A percentile compares a stretch with the other conserved stretches of the same genome.
These are phyloP conservation scores for Mycena vitilis DNA, from an alignment of 768 basidiomycete species.

Conservation along the genomic window DNA sequence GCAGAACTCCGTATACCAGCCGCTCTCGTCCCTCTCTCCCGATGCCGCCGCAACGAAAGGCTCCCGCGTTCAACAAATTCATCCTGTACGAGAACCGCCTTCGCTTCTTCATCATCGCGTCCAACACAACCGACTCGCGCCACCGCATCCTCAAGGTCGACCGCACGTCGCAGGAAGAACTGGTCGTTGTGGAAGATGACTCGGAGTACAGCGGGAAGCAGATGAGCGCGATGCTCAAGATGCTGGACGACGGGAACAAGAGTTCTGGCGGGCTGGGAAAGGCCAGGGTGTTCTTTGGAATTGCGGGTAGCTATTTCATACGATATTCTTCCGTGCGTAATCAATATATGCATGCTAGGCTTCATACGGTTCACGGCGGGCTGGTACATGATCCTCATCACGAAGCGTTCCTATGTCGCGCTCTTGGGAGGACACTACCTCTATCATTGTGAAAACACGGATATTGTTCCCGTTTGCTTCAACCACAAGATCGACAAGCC, in stretches of 20 bases:
- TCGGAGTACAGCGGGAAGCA: constrained; percentile 90
- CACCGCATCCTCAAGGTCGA: constrained; percentile 96
- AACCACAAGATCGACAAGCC: constrained; percentile 90
- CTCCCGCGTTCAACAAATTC: constrained; percentile 79
- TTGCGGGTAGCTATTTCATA: constrained; percentile 67
- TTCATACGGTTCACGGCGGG: constrained; percentile 95
- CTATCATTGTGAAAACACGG: constrained; percentile 94
- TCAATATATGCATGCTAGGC: constrained; percentile 55
- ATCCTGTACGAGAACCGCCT: constrained; percentile 93
- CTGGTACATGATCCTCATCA: constrained; percentile 94
- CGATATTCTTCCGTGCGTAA: constrained; percentile 1
- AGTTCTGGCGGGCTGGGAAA: constrained; percentile 87
- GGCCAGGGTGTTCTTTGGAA: constrained; percentile 82
- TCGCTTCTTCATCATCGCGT: constrained; percentile 93
- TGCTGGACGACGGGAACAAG: constrained; percentile 96
- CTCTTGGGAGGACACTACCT: constrained; percentile 95
- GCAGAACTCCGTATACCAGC: constrained; percentile 14
- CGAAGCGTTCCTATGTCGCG: constrained; percentile 92
- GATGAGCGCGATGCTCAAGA: constrained; percentile 91
- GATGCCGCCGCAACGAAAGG: constrained; percentile 26
- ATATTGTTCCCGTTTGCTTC: constrained; percentile 80
- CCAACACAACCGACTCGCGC: constrained; percentile 86
- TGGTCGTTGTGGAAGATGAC: constrained; percentile 87
- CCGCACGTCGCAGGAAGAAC: constrained; percentile 79
- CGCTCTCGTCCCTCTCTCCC: constrained; percentile 31